Evolutionary conservation across 2,329 filamentous ascomycete genomes (phyloP), one percentile per base, ranked within the genome.

Genomic region (Furcasterigmium sp.): DNA sequence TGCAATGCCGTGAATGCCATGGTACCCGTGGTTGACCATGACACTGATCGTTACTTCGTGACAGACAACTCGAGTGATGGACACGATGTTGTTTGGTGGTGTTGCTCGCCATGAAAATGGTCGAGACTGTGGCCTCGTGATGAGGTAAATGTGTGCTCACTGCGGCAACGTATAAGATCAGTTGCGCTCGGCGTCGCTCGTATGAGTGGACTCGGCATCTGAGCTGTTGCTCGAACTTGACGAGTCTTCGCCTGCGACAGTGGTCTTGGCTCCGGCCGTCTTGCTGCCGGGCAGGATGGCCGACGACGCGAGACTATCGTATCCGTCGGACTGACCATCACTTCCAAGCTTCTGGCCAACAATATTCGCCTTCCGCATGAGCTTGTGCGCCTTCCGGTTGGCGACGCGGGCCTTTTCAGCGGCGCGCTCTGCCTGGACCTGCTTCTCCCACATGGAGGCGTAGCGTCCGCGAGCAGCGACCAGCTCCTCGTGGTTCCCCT

Each of bases 381-480:
- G 60, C 54, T 68, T 69, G 48, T 66, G 62, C 13, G 67, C 67
- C 43, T 67, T 68, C 38, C 53, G 54, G 20, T 60, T 69, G 7
- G 68, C 68, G 39, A 63, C 58, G 25, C 66, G 64, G 26, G 79
- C 80, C 56, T 82, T 75, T 44, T 78, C 75, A 3, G 78, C 79
- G 6, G 85, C 86, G 50, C 76, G 76, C 58, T 91, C 85, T 2
- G 87, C 86, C 47, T 84, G 78, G 49, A 87, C 90, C 62, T 95
- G 90, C 64, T 91, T 91, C 50, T 84, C 81, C 90, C 90, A 95
- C 81, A 95, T 91, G 47, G 82, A 83, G 10, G 80, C 78, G 57
- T 95, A 95, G 47, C 82, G 80, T 11, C 87, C 88, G 23, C 80
- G 80, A 38, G 77, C 69, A 3, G 73, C 72, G 5, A 95, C 70